Percentiles rank a stretch among this genome's conserved stretches.
These are phyloP conservation scores for Candida alai DNA, from an alignment of 805 yeast genomes.

Conservation along the genomic window DNA sequence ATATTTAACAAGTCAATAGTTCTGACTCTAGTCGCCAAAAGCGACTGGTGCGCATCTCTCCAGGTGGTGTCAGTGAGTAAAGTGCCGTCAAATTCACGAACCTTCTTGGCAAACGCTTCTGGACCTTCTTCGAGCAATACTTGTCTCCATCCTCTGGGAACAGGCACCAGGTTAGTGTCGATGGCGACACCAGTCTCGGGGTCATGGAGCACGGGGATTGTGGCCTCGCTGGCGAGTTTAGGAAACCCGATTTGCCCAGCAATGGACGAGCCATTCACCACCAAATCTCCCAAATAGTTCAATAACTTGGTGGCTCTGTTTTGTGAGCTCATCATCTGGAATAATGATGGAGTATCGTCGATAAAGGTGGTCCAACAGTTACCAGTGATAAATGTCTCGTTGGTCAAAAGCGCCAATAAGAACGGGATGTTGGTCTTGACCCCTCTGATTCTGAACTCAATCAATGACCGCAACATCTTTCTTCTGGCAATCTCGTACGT, in stretches of 20 bases:
- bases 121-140: conserved; percentile 83
- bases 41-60: conserved; percentile 99
- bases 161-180: conserved; percentile 48
- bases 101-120: conserved; percentile 82
- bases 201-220: conserved; percentile 69
- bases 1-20: conserved; percentile 87
- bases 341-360: conserved; percentile 94
- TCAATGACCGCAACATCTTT: conserved; percentile 94
- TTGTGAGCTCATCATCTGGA: conserved; percentile 90
- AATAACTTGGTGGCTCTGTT: conserved; percentile 95
- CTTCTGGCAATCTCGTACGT: conserved; percentile 95
- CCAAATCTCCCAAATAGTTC: conserved; percentile 86
- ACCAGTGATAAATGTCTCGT: conserved; percentile 81
- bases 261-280: conserved; percentile 94
- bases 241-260: conserved; percentile 95
- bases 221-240: conserved; percentile 70
- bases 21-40: conserved; percentile 95
- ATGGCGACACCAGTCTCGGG: conserved; percentile 53
- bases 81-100: conserved; percentile 80
- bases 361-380: conserved; percentile 97
- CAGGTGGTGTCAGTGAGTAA: conserved; percentile 97
- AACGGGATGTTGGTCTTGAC: conserved; percentile 98
- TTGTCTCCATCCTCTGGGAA: conserved; percentile 87
- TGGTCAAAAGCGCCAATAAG: conserved; percentile 83
- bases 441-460: conserved; percentile 98